Evolutionary conservation across 78 protist species (phyloP), one percentile per base, ranked within the genome.

Genomic region (Dictyostelium firmibasis): DNA sequence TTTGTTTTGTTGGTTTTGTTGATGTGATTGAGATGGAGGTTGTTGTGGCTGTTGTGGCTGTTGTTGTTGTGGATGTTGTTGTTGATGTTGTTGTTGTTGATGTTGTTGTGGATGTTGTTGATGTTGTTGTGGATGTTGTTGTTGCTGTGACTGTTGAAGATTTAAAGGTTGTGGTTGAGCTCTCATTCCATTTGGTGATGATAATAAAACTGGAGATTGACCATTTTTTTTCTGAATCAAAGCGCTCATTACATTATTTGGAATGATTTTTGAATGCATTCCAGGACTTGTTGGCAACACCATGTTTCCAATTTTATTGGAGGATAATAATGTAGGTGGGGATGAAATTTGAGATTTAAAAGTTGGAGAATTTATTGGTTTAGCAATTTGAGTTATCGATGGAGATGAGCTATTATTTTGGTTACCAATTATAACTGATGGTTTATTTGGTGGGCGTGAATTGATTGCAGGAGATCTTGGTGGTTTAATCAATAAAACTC

Each of bases 391-490:
- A 1, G 94, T 81, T 20, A 81, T 89, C 3, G 88, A 89, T 5
- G 94, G 64, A 27, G 94, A 53, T 33, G 81, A 16, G 35, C 70
- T 70, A 27, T 57, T 64, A 81, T 67, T 81, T 8, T 43, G 67
- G 44, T 70, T 89, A 10, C 69, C 47, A 11, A 44, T 27, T 3
- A 89, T 72, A 11, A 79, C 38, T 2, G 83, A 85, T 89, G 94
- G 94, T 57, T 60, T 82, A 27, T 44, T 79, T 6, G 31, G 27
- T 29, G 85, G 64, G 8, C 85, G 41, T 38, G 62, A 74, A 53
- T 70, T 75, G n/a, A 85, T 85, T 0, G 81, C 74, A 33, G 92
- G 92, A 20, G 92, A 85, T 47, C 92, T 75, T 29, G 92, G 92
- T 74, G 92, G 92, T 53, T 85, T 85, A 23, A 76, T 85, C 9